phyloP scores from a whole-genome alignment of 1,284 basidiomycete genomes.

The Spongispora temasekensis region DNA sequence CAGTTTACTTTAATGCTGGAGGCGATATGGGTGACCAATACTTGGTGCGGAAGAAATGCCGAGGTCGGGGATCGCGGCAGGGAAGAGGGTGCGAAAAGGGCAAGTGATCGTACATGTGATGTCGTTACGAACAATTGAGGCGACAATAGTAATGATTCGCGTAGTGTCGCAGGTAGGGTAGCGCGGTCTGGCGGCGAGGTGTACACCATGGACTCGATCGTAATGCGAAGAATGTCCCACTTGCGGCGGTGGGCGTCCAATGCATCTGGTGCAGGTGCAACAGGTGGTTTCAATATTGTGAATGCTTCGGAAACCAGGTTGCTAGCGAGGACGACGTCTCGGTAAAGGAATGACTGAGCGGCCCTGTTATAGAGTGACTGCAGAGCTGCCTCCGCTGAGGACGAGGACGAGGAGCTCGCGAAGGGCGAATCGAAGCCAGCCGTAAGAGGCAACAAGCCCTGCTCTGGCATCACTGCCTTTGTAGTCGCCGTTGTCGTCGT shows the following conservation, averaged over 20 bases:
- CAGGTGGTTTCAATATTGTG: conserved; percentile 54
- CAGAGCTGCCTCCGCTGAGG: conserved; percentile 49
- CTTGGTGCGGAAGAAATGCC: conserved; percentile 63
- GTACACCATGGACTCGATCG: conserved; percentile 74
- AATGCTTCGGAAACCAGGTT: conserved; percentile 70
- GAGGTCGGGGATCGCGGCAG: conserved; percentile 43
- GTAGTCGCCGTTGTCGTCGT: conserved; percentile 24
- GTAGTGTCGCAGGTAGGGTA: conserved; percentile 50
- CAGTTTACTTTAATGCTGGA: conserved; percentile 67
- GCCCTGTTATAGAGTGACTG: conserved; percentile 73
- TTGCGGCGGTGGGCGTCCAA: conserved; percentile 62
- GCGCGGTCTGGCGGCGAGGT: conserved; percentile 51
- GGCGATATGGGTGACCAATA: conserved; percentile 67
- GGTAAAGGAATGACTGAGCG: conserved; percentile 72
- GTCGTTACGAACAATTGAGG: conserved; percentile 57
- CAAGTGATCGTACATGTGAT: conserved; percentile 63
- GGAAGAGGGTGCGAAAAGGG: conserved; percentile 60
- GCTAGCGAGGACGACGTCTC: conserved; percentile 63
- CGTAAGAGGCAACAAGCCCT: conserved; percentile 35
- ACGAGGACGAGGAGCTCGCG: conserved; percentile 1
- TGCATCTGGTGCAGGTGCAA: conserved; percentile 39
- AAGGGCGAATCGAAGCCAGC: conserved; percentile 7
- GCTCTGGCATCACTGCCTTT: conserved; percentile 20
- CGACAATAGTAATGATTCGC: conserved; percentile 53
- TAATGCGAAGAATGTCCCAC: conserved; percentile 83